Percentiles rank a stretch among this genome's conserved stretches.
Evolutionary conservation across 2,329 filamentous ascomycete genomes (phyloP).

Genomic region (Neonectria coccinea): DNA sequence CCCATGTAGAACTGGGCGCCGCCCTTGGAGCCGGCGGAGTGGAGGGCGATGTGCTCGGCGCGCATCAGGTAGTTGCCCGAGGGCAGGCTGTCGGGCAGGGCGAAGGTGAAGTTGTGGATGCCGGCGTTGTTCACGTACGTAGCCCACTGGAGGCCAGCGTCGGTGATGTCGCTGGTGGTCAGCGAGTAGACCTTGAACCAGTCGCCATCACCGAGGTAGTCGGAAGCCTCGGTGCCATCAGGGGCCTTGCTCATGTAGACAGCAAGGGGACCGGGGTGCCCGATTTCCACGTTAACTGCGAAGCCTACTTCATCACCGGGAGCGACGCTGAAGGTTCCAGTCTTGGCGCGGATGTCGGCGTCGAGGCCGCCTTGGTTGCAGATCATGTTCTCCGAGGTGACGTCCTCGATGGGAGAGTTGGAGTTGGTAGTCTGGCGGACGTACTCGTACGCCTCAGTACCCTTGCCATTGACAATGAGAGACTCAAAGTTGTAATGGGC

Average conservation of each 20-base stretch:
- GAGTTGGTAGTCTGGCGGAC: conserved; percentile 63
- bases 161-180: conserved; percentile 46
- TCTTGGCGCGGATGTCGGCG: conserved; percentile 51
- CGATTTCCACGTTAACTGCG: too few species aligned
- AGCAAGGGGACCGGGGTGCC: conserved; percentile 53
- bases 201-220: conserved; percentile 51
- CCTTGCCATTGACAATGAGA: conserved; percentile 59
- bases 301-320: conserved; percentile 58
- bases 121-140: conserved; percentile 46
- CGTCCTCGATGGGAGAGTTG: conserved; percentile 56
- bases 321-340: conserved; percentile 51
- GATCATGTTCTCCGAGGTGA: conserved; percentile 52
- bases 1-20: conserved; percentile 55
- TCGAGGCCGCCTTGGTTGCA: conserved; percentile 55
- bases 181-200: conserved; percentile 55
- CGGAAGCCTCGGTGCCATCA: conserved; percentile 41
- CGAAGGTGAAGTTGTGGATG: conserved; percentile 52
- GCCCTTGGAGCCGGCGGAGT: conserved; percentile 46
- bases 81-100: conserved; percentile 45
- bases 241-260: conserved; percentile 54
- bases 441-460: conserved; percentile 59
- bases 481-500: conserved; percentile 61
- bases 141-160: conserved; percentile 49
- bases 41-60: conserved; percentile 53
- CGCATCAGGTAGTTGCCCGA: conserved; percentile 52